These are phyloP conservation scores for Jacaranda copaia DNA, from an alignment of 257 asterid species.

Conservation along the genomic window DNA sequence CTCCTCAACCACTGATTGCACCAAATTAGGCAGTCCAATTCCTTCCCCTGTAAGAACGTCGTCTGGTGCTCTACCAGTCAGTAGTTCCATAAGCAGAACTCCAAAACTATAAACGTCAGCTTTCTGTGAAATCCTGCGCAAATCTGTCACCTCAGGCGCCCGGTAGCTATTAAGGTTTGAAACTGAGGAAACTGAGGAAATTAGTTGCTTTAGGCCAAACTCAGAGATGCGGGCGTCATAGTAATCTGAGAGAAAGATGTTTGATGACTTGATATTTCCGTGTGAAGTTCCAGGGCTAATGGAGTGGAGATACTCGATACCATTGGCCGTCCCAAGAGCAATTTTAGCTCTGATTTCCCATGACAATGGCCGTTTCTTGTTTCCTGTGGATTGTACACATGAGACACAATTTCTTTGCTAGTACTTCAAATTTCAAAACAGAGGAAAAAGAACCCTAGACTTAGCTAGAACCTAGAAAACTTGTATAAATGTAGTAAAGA, in stretches of 20 bases:
- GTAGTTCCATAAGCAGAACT: constrained; percentile 53
- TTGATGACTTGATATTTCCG: constrained; percentile 73
- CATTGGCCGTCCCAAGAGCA: constrained; percentile 50
- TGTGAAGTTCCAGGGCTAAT: constrained; percentile 42
- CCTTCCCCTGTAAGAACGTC: constrained; percentile 46
- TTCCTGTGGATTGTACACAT: constrained; percentile 39
- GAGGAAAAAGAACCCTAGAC: background rate
- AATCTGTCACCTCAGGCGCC: constrained; percentile 61
- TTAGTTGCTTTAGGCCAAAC: constrained; percentile 54
- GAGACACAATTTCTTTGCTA: background rate
- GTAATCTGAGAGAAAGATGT: constrained; percentile 54
- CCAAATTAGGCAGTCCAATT: constrained; percentile 57
- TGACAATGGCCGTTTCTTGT: constrained; percentile 35
- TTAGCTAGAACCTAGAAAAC: background rate
- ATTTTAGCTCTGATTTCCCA: constrained; percentile 54
- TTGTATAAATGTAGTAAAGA: background rate
- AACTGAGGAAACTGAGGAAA: constrained; percentile 36
- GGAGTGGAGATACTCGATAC: constrained; percentile 62
- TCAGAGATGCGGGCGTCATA: constrained; percentile 50
- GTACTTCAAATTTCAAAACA: too few species aligned
- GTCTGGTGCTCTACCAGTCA: constrained; percentile 53
- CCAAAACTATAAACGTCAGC: constrained; percentile 66
- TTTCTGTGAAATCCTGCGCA: constrained; percentile 47
- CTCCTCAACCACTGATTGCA: constrained; percentile 43
- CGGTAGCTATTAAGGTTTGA: constrained; percentile 46